Evolutionary conservation across 2,329 filamentous ascomycete genomes (phyloP).

Genomic region (Claviceps citrina): DNA sequence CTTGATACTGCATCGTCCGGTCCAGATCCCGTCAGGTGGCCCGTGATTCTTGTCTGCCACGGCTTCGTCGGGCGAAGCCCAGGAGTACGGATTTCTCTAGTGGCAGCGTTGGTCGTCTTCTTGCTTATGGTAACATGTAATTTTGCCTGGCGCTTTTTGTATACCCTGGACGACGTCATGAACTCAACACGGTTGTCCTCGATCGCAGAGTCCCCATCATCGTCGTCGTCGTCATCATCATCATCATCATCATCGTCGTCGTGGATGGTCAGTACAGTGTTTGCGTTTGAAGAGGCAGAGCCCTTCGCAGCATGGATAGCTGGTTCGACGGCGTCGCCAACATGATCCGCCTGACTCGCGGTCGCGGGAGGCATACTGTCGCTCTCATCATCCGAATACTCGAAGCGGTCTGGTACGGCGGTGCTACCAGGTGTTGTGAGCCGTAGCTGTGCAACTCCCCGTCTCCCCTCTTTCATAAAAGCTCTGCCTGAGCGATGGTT

Average conservation of each 20-base stretch:
- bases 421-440: conserved; percentile 16
- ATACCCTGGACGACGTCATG: conserved; percentile 29
- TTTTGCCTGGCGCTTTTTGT: conserved; percentile 25
- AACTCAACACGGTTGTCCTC: conserved; percentile 38
- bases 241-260: conserved; percentile 17
- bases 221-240: conserved; percentile 21
- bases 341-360: background rate
- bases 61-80: conserved; percentile 10
- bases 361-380: background rate
- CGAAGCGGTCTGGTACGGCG: conserved; percentile 24
- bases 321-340: background rate
- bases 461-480: conserved; percentile 25
- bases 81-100: conserved; percentile 7
- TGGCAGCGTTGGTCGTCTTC: conserved; percentile 12
- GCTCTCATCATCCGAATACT: conserved; percentile 21
- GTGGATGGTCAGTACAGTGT: background rate
- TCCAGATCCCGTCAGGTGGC: conserved; percentile 11
- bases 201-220: conserved; percentile 25
- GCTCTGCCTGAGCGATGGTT: conserved; percentile 17
- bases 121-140: conserved; percentile 13
- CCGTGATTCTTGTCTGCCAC: conserved; percentile 20
- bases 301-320: background rate
- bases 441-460: conserved; percentile 35
- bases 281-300: background rate
- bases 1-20: background rate